Percentiles rank a stretch among this genome's conserved stretches.
phyloP scores from a whole-genome alignment of 768 basidiomycete species.

The Neoboletus brunneissimus region DNA sequence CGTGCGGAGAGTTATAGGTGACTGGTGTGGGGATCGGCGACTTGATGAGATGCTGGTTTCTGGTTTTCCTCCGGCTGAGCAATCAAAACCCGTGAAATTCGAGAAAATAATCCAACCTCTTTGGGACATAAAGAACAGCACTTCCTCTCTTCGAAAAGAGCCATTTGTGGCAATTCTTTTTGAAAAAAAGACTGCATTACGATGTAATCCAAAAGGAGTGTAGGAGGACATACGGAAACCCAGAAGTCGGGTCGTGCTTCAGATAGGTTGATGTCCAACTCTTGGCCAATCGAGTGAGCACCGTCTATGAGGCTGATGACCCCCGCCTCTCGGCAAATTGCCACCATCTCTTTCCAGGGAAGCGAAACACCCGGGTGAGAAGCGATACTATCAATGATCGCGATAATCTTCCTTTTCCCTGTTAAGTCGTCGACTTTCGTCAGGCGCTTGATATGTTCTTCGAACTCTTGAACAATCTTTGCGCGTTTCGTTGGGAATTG shows the following conservation, averaged over 20 bases:
- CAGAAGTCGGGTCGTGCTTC: slow-evolving; percentile 69
- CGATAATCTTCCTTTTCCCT: slow-evolving; percentile 50
- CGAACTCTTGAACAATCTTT: slow-evolving; percentile 52
- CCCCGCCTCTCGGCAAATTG: slow-evolving; percentile 60
- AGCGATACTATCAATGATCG: slow-evolving; percentile 66
- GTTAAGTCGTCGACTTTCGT: slow-evolving; percentile 19
- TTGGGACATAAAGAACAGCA: slow-evolving; percentile 73
- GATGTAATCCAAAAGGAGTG: background rate
- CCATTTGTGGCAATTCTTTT: slow-evolving; percentile 86
- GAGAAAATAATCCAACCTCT: slow-evolving; percentile 36
- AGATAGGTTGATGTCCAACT: slow-evolving; percentile 56
- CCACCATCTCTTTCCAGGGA: slow-evolving; percentile 71
- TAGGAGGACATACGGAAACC: slow-evolving; percentile 53
- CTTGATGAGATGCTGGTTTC: slow-evolving; percentile 63
- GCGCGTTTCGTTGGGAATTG: slow-evolving; percentile 56
- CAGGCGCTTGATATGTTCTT: slow-evolving; percentile 34
- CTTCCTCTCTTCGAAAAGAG: slow-evolving; percentile 65
- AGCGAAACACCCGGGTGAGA: slow-evolving; percentile 59
- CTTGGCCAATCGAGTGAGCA: slow-evolving; percentile 77
- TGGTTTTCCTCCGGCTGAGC: slow-evolving; percentile 21
- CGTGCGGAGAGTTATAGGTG: slow-evolving; percentile 48
- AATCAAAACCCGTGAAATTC: background rate
- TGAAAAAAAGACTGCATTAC: background rate
- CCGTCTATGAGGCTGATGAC: slow-evolving; percentile 73
- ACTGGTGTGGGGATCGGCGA: slow-evolving; percentile 57